phyloP scores from a whole-genome alignment of 371 early-diverging fungal genomes.

The Neoconidiobolus thromboides region DNA sequence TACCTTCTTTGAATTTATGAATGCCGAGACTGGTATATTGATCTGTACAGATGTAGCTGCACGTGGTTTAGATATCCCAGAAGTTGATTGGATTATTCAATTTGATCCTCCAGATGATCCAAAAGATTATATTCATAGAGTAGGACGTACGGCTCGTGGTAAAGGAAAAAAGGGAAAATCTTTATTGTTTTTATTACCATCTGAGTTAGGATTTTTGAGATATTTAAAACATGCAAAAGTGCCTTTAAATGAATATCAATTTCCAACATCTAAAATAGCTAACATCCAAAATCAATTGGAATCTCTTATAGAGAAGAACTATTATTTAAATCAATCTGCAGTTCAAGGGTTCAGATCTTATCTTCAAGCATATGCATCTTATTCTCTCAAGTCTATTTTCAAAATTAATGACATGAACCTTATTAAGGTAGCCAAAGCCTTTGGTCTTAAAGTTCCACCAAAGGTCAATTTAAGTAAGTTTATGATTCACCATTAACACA shows the following conservation, averaged over 20 bases:
- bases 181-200: constrained; percentile 84
- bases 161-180: constrained; percentile 83
- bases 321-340: constrained; percentile 96
- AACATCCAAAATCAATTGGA: constrained; percentile 92
- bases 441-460: constrained; percentile 92
- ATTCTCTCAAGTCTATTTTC: constrained; percentile 89
- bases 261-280: constrained; percentile 82
- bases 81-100: constrained; percentile 98
- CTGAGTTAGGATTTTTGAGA: constrained; percentile 88
- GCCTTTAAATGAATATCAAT: constrained; percentile 94
- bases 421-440: constrained; percentile 79
- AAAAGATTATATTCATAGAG: constrained; percentile 95
- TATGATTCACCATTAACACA: neutral
- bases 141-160: constrained; percentile 90
- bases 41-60: constrained; percentile 98
- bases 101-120: constrained; percentile 98
- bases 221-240: constrained; percentile 94
- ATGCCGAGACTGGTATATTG: constrained; percentile 73
- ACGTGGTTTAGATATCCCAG: constrained; percentile 95
- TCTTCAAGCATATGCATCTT: constrained; percentile 92
- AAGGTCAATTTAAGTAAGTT: constrained; percentile 46
- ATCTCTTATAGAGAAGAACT: constrained; percentile 91
- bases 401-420: constrained; percentile 84
- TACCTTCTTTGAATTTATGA: constrained; percentile 91
- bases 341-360: constrained; percentile 93